Conservation (phyloP, 148 eudicot genomes). For the Chenopodium suecicum region DNA sequence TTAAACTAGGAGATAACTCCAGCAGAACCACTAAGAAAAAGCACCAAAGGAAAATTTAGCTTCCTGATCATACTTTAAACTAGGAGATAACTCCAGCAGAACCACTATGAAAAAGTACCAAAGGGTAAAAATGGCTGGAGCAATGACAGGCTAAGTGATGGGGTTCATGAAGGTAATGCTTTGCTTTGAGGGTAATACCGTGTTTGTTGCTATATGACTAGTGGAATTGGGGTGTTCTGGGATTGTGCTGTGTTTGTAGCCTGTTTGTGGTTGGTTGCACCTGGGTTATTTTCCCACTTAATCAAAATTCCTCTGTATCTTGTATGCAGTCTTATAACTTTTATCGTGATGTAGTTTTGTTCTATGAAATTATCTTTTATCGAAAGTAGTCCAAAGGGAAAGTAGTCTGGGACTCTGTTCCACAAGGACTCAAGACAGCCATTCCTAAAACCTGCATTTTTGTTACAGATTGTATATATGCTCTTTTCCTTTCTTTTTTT, state of each 20-base stretch:
- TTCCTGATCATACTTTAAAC: background rate
- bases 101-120: background rate
- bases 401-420: background rate
- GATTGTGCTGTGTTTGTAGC: background rate
- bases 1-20: background rate
- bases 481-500: too few species aligned
- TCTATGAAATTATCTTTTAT: background rate
- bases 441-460: background rate
- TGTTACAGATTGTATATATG: background rate
- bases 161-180: background rate
- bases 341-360: background rate
- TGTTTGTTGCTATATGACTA: background rate
- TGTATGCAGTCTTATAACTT: background rate
- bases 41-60: background rate
- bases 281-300: background rate
- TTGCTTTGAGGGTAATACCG: background rate
- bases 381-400: background rate
- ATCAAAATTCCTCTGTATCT: background rate
- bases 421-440: background rate
- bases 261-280: background rate
- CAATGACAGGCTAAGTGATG: background rate
- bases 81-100: background rate
- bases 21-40: background rate
- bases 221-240: background rate
- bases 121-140: background rate